A percentile compares a stretch with the other conserved stretches of the same genome.
phyloP scores from a whole-genome alignment of 2,329 filamentous ascomycete genomes.

The Coleophoma eucalyptorum region DNA sequence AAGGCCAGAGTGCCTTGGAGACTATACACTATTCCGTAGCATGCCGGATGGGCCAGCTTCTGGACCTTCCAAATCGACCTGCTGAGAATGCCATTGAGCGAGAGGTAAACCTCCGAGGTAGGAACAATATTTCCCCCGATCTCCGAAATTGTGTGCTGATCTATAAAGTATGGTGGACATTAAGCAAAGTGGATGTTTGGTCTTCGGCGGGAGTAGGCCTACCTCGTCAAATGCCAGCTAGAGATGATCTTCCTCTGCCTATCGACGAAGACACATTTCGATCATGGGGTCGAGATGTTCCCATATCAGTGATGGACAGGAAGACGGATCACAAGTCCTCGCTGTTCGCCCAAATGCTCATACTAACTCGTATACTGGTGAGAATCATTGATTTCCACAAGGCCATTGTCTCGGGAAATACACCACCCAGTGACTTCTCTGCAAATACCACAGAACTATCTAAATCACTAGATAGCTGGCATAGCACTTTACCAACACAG shows the following conservation, averaged over 20 bases:
- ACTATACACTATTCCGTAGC: constrained; percentile 17
- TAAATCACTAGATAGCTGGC: constrained; percentile 31
- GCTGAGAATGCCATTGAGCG: constrained; percentile 8
- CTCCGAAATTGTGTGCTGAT: constrained; percentile 1
- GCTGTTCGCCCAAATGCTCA: constrained; percentile 32
- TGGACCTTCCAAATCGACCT: constrained; percentile 12
- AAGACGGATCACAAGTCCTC: constrained; percentile 2
- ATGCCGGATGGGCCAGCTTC: constrained; percentile 15
- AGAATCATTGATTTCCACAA: constrained; percentile 36
- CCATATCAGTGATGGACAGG: no score
- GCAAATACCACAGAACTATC: constrained; percentile 21
- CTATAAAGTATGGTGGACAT: constrained; percentile 16
- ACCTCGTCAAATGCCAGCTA: constrained; percentile 12
- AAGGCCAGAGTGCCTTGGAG: constrained; percentile 12
- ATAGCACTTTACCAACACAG: constrained; percentile 27
- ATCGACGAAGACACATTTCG: constrained; percentile 12
- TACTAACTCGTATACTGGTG: constrained; percentile 32
- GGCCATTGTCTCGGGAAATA: constrained; percentile 23
- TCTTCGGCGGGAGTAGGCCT: constrained; percentile 15
- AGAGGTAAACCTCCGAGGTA: constrained; percentile 16
- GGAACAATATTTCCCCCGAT: neutral
- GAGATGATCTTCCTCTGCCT: constrained; percentile 13
- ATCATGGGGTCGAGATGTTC: neutral
- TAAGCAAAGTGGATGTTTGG: constrained; percentile 21
- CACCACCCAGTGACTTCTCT: constrained; percentile 6